phyloP scores from a whole-genome alignment of 805 yeast species.

The Suhomyces emberorum region DNA sequence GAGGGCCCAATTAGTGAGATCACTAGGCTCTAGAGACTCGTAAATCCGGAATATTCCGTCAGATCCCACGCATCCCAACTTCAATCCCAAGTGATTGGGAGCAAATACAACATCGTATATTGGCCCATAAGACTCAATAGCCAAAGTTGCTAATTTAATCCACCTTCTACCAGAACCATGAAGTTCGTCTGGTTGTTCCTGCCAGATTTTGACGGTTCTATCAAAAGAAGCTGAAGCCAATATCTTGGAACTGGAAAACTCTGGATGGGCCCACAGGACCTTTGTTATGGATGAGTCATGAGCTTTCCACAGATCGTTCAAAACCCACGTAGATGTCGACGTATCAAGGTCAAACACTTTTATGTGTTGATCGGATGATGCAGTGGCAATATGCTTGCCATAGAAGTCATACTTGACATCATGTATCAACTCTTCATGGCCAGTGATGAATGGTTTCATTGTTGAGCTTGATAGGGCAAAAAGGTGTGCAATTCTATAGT shows the following conservation, averaged over 20 bases:
- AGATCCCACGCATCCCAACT: constrained; percentile 81
- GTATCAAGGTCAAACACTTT: constrained; percentile 80
- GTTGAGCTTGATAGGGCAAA: too few species aligned
- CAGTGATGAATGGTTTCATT: constrained; percentile 74
- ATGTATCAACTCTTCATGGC: constrained; percentile 90
- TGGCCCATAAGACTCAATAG: constrained; percentile 81
- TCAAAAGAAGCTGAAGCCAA: constrained; percentile 89
- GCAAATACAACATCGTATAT: constrained; percentile 88
- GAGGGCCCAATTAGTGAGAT: constrained; percentile 75
- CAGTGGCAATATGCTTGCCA: constrained; percentile 89
- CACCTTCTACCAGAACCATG: constrained; percentile 81
- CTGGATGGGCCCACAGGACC: constrained; percentile 92
- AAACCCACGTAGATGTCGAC: constrained; percentile 68
- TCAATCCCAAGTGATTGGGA: constrained; percentile 77
- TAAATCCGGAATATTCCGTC: constrained; percentile 85
- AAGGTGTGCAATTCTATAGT: too few species aligned
- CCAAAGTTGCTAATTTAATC: constrained; percentile 69
- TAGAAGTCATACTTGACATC: constrained; percentile 91
- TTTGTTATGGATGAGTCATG: constrained; percentile 86
- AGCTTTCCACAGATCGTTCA: constrained; percentile 91
- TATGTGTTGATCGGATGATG: constrained; percentile 91
- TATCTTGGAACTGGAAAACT: constrained; percentile 69
- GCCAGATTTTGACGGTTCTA: constrained; percentile 86
- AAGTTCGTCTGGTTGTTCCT: constrained; percentile 77
- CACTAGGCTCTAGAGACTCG: constrained; percentile 88